phyloP scores from a whole-genome alignment of 768 basidiomycete species.

The Melanogaster broomeanus region DNA sequence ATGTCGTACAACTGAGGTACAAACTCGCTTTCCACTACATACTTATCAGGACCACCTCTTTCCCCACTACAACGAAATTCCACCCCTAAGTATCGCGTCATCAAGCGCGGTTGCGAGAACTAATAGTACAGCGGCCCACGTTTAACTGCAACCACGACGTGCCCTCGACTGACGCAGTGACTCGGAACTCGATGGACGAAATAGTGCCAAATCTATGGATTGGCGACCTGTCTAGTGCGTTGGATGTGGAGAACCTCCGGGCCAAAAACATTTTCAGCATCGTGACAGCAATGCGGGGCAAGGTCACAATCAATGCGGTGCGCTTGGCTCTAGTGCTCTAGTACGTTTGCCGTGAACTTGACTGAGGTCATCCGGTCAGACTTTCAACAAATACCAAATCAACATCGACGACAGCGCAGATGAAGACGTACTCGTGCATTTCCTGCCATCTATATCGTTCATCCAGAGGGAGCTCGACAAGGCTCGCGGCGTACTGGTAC shows the following conservation, averaged over 20 bases:
- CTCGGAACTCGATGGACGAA: conserved; percentile 74
- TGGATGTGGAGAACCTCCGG: conserved; percentile 60
- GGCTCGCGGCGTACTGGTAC: conserved; percentile 78
- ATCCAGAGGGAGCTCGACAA: conserved; percentile 79
- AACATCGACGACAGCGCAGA: conserved; percentile 75
- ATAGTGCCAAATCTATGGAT: conserved; percentile 83
- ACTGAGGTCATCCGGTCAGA: conserved; percentile 42
- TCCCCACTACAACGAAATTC: no score
- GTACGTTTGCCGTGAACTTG: neutral
- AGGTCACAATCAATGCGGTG: conserved; percentile 66
- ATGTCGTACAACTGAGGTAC: no score
- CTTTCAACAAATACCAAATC: conserved; percentile 79
- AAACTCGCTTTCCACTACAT: no score
- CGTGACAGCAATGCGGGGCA: conserved; percentile 71
- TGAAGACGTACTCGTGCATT: conserved; percentile 76
- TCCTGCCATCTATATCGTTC: conserved; percentile 80
- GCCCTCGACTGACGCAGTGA: neutral
- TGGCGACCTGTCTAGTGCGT: conserved; percentile 74
- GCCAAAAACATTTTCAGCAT: conserved; percentile 76
- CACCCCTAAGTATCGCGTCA: no score
- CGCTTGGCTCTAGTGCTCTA: conserved; percentile 7
- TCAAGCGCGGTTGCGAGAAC: no score
- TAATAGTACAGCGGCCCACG: no score
- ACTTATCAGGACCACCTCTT: no score
- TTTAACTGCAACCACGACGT: conserved; percentile 1